phyloP scores from a whole-genome alignment of 148 eudicot species.

The Limonium bicolor region DNA sequence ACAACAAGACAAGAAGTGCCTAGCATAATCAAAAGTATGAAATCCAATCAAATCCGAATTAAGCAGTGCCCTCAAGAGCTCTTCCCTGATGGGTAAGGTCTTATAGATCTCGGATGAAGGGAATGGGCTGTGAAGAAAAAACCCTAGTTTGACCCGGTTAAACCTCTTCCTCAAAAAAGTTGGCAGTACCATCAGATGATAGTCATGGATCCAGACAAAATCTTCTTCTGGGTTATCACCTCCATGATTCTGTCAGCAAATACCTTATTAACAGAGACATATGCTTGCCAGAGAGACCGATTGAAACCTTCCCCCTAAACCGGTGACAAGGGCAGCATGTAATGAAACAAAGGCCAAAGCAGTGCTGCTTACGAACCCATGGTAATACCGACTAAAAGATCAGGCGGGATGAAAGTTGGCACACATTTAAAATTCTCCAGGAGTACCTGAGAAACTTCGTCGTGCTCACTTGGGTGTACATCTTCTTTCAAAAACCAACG shows the following conservation, averaged over 20 bases:
- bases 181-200: conserved; percentile 9
- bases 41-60: conserved; percentile 11
- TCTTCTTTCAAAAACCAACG: conserved; percentile 24
- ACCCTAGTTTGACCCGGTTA: conserved; percentile 10
- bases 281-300: conserved; percentile 15
- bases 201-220: conserved; percentile 11
- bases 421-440: conserved; percentile 25
- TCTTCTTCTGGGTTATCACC: conserved; percentile 14
- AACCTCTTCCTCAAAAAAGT: conserved; percentile 10
- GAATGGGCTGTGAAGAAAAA: conserved; percentile 11
- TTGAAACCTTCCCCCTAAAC: conserved; percentile 16
- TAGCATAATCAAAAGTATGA: conserved; percentile 11
- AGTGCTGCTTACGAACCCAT: conserved; percentile 26
- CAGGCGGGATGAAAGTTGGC: conserved; percentile 23
- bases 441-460: conserved; percentile 20
- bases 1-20: conserved; percentile 10
- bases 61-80: conserved; percentile 6
- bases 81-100: conserved; percentile 9
- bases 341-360: conserved; percentile 27
- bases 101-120: conserved; percentile 12
- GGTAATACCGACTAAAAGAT: conserved; percentile 15
- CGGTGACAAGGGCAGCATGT: conserved; percentile 20
- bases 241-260: conserved; percentile 15
- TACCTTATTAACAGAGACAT: conserved; percentile 11
- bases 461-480: conserved; percentile 24